A percentile compares a stretch with the other conserved stretches of the same genome.
phyloP scores from a whole-genome alignment of 805 yeast species.

The Metschnikowia matae region DNA sequence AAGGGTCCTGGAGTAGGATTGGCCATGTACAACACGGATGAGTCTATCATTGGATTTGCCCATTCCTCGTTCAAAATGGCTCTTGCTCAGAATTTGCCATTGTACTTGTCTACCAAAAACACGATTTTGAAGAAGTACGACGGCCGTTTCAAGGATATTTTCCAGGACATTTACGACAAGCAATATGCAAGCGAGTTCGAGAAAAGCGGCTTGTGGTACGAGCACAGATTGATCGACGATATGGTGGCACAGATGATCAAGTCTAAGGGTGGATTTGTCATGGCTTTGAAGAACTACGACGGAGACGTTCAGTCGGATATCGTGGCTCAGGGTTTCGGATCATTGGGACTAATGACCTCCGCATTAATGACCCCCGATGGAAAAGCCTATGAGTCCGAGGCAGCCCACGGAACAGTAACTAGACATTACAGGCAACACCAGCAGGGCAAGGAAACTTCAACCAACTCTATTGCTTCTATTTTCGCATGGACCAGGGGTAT shows the following conservation, averaged over 20 bases:
- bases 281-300: constrained; percentile 96
- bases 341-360: constrained; percentile 95
- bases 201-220: constrained; percentile 84
- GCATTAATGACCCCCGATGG: constrained; percentile 97
- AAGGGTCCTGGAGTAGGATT: constrained; percentile 75
- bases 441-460: constrained; percentile 94
- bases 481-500: constrained; percentile 97
- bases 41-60: constrained; percentile 89
- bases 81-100: constrained; percentile 66
- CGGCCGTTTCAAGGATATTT: constrained; percentile 92
- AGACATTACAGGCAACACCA: constrained; percentile 96
- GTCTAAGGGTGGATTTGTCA: constrained; percentile 89
- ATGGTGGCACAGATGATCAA: constrained; percentile 99
- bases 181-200: constrained; percentile 73
- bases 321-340: constrained; percentile 97
- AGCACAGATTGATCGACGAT: constrained; percentile 94
- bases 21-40: constrained; percentile 95
- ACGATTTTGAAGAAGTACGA: constrained; percentile 92
- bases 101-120: constrained; percentile 89
- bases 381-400: constrained; percentile 91
- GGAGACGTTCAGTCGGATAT: constrained; percentile 97
- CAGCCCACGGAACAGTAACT: constrained; percentile 99
- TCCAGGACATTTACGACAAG: constrained; percentile 71
- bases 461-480: constrained; percentile 95
- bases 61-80: constrained; percentile 88